A percentile compares a stretch with the other conserved stretches of the same genome.
phyloP scores from a whole-genome alignment of 2,329 filamentous ascomycete genomes.

The Tolypocladium album region DNA sequence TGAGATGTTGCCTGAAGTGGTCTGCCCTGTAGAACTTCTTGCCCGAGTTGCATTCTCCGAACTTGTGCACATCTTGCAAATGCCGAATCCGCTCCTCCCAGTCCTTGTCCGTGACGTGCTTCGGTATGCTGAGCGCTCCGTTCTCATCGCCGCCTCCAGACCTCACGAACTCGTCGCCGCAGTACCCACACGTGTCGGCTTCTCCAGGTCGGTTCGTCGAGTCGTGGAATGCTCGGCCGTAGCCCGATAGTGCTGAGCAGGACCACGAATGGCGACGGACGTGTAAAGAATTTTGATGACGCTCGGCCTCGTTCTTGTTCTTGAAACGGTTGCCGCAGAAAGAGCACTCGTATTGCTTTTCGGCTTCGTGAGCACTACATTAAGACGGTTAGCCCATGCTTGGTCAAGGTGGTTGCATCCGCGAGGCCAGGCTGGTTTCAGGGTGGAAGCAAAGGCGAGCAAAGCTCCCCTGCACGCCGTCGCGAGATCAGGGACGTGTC shows the following conservation, averaged over 20 bases:
- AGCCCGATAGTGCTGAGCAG: slow-evolving; percentile 72
- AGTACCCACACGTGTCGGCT: slow-evolving; percentile 84
- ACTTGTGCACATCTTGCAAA: slow-evolving; percentile 87
- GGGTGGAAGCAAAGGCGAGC: neutral
- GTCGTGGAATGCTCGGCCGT: slow-evolving; percentile 76
- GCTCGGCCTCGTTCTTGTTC: slow-evolving; percentile 96
- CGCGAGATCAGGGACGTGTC: neutral
- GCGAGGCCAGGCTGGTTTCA: neutral
- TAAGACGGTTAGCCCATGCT: neutral
- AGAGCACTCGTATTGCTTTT: slow-evolving; percentile 91
- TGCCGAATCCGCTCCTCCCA: slow-evolving; percentile 84
- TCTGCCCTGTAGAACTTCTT: slow-evolving; percentile 98
- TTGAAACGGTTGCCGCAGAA: slow-evolving; percentile 96
- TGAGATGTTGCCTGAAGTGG: slow-evolving; percentile 95
- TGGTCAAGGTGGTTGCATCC: too few relatives aligned
- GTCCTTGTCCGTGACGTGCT: slow-evolving; percentile 62
- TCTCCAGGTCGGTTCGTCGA: slow-evolving; percentile 57
- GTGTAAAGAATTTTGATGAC: slow-evolving; percentile 92
- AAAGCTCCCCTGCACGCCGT: neutral
- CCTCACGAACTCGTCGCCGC: slow-evolving; percentile 74
- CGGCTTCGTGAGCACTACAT: slow-evolving; percentile 71
- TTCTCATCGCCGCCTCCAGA: slow-evolving; percentile 29
- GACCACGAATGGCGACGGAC: slow-evolving; percentile 93
- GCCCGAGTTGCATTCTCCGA: slow-evolving; percentile 92
- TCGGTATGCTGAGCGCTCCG: slow-evolving; percentile 19